phyloP scores from a whole-genome alignment of 768 basidiomycete species.

The Tubosaeta sp. region DNA sequence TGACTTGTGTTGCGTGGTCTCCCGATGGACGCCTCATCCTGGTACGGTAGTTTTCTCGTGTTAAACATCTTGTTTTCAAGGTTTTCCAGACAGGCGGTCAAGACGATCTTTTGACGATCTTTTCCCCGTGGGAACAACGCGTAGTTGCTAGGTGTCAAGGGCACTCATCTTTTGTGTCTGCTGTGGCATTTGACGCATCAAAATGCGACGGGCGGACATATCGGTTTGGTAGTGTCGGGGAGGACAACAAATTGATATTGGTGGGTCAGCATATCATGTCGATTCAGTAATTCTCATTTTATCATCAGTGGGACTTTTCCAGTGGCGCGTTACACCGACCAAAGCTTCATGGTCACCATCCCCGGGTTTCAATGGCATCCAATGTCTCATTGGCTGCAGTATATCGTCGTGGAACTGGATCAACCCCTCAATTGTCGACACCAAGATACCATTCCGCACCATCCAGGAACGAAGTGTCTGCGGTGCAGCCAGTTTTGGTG shows the following conservation, averaged over 20 bases:
- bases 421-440: constrained; percentile 50
- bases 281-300: not conserved
- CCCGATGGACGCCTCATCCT: constrained; percentile 93
- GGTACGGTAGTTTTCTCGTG: constrained; percentile 33
- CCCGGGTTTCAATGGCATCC: constrained; percentile 75
- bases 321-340: constrained; percentile 88
- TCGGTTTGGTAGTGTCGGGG: constrained; percentile 92
- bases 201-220: constrained; percentile 88
- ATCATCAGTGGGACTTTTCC: constrained; percentile 85
- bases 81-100: constrained; percentile 81
- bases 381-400: constrained; percentile 67
- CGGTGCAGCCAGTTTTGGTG: constrained; percentile 88
- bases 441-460: constrained; percentile 82
- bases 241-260: constrained; percentile 91
- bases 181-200: constrained; percentile 85
- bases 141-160: constrained; percentile 96
- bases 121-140: constrained; percentile 91
- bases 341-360: constrained; percentile 68
- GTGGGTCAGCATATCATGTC: constrained; percentile 39
- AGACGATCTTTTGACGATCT: constrained; percentile 93
- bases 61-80: constrained; percentile 1
- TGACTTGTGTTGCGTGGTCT: constrained; percentile 92
- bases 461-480: constrained; percentile 83
- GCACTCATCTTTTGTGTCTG: constrained; percentile 90
- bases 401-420: constrained; percentile 55